A percentile compares a stretch with the other conserved stretches of the same genome.
These are phyloP conservation scores for Phaffomyces antillensis DNA, from an alignment of 805 yeast species.

Conservation along the genomic window DNA sequence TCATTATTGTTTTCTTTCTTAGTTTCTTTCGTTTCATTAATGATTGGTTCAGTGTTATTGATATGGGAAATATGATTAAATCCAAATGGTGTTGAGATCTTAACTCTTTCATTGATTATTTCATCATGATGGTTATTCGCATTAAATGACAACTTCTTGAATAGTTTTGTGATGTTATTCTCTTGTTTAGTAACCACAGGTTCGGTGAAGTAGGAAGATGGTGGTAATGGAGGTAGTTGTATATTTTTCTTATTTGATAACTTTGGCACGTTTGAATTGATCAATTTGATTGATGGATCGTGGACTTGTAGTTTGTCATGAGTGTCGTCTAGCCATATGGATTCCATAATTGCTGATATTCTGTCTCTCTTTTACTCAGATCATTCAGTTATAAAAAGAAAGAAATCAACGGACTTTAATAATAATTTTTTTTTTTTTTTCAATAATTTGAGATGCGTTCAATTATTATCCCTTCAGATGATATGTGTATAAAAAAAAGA, in stretches of 20 bases:
- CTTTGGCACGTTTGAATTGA: constrained; percentile 29
- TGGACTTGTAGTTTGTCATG: constrained; percentile 25
- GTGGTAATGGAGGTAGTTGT: constrained; percentile 30
- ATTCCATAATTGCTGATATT: constrained; percentile 27
- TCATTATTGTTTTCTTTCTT: constrained; percentile 1
- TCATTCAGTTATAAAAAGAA: too few relatives aligned
- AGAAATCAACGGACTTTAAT: too few relatives aligned
- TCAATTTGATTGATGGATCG: constrained; percentile 24
- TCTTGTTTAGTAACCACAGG: constrained; percentile 5
- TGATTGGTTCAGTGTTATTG: constrained; percentile 20
- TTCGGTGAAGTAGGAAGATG: constrained; percentile 16
- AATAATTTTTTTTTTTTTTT: neutral
- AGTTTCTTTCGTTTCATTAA: constrained; percentile 12
- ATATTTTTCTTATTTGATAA: constrained; percentile 27
- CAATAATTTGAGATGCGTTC: neutral
- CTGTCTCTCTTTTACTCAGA: too few relatives aligned
- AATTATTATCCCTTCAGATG: too few relatives aligned
- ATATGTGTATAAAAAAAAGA: too few relatives aligned
- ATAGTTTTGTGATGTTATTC: constrained; percentile 21
- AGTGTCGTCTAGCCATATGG: constrained; percentile 36
- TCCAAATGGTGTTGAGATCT: constrained; percentile 32
- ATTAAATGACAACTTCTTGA: constrained; percentile 24
- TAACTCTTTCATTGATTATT: constrained; percentile 7
- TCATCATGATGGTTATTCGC: constrained; percentile 3
- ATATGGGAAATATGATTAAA: constrained; percentile 36